These are phyloP conservation scores for Pisolithus albus DNA, from an alignment of 768 basidiomycete genomes.

Conservation along the genomic window DNA sequence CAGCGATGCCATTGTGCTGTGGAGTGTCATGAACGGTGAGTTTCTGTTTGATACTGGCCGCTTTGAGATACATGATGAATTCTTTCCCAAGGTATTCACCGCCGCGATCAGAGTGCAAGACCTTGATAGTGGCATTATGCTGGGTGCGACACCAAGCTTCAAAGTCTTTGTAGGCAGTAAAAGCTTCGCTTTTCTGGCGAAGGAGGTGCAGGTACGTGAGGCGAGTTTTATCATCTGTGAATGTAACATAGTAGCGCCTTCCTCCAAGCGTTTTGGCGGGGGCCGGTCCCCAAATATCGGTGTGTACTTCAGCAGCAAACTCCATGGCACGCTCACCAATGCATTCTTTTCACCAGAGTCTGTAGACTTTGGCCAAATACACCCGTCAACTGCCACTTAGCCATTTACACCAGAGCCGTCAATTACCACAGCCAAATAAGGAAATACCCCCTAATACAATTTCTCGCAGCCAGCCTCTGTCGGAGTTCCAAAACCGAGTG, in stretches of 20 bases:
- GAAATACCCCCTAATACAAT: no score
- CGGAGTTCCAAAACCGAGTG: no score
- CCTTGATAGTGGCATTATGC: neutral
- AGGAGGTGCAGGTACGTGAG: neutral
- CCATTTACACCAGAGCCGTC: no score
- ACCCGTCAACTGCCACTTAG: no score
- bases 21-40: slow-evolving; percentile 13
- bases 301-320: slow-evolving; percentile 1
- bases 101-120: slow-evolving; percentile 6
- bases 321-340: neutral
- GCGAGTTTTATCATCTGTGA: slow-evolving; percentile 7
- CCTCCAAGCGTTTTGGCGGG: neutral
- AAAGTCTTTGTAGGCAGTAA: slow-evolving; percentile 5
- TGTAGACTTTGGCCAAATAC: no score
- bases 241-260: slow-evolving; percentile 2
- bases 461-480: no score
- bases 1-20: slow-evolving; percentile 25
- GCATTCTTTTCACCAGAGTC: slow-evolving; percentile 15
- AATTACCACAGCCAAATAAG: no score
- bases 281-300: slow-evolving; percentile 5
- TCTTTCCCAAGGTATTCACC: slow-evolving; percentile 7
- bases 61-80: neutral
- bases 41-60: slow-evolving; percentile 1
- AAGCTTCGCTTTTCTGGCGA: slow-evolving; percentile 4
- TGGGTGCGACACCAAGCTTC: slow-evolving; percentile 4